phyloP scores from a whole-genome alignment of 352 stramenopile genomes.

The Phytopythium montanum region DNA sequence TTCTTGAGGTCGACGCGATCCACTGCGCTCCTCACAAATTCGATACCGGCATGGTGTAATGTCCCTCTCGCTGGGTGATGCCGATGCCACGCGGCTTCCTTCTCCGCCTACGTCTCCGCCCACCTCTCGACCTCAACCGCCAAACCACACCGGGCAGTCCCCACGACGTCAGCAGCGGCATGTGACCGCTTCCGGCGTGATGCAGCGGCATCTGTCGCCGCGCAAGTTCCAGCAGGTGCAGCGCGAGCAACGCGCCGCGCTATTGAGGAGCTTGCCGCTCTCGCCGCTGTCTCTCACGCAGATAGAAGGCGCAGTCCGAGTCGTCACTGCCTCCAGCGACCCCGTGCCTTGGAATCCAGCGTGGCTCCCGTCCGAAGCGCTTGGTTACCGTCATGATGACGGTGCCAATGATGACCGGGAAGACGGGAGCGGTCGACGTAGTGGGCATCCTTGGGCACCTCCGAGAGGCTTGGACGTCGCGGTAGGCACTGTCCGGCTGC shows the following conservation, averaged over 20 bases:
- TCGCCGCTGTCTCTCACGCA: conserved; percentile 17
- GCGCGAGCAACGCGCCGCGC: conserved; percentile 25
- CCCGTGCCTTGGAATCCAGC: conserved; percentile 29
- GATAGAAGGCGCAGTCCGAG: background rate
- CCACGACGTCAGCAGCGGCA: background rate
- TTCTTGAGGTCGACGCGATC: background rate
- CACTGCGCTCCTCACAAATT: background rate
- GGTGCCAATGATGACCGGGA: background rate
- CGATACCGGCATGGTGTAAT: background rate
- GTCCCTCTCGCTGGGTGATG: background rate
- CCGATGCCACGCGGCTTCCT: background rate
- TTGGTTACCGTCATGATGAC: background rate
- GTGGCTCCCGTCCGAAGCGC: conserved; percentile 16
- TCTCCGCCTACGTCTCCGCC: background rate
- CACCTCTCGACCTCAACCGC: background rate
- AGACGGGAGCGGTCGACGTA: background rate
- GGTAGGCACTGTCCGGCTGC: conserved; percentile 20
- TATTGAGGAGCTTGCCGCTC: conserved; percentile 24
- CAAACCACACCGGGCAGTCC: background rate
- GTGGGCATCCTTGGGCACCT: background rate
- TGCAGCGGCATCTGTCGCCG: conserved; percentile 30
- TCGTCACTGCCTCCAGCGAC: background rate
- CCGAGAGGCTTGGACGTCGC: background rate
- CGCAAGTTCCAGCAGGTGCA: conserved; percentile 43
- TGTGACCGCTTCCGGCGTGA: background rate